A percentile compares a stretch with the other conserved stretches of the same genome.
phyloP scores from a whole-genome alignment of 805 yeast species.

The Saccharomycopsis capsularis region DNA sequence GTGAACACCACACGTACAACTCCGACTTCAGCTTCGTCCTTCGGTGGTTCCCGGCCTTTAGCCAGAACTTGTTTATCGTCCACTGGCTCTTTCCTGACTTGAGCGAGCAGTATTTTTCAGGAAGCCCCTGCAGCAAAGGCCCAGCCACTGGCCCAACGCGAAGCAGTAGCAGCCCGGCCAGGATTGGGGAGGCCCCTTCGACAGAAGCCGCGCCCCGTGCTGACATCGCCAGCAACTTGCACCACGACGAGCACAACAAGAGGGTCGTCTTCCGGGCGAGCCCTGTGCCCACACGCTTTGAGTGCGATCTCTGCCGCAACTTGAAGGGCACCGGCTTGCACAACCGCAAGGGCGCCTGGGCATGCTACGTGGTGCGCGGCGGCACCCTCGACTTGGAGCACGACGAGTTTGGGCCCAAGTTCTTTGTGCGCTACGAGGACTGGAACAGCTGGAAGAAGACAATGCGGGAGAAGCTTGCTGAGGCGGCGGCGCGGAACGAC shows the following conservation, averaged over 20 bases:
- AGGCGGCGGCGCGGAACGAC: conserved; percentile 35
- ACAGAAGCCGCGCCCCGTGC: conserved; percentile 8
- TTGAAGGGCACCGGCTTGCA: conserved; percentile 12
- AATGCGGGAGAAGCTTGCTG: conserved; percentile 56
- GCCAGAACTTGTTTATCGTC: conserved; percentile 11
- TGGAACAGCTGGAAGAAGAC: conserved; percentile 67
- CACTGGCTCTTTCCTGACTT: conserved; percentile 14
- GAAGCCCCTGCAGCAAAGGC: no score
- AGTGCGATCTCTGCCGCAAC: conserved; percentile 8
- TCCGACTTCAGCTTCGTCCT: conserved; percentile 13
- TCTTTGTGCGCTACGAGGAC: conserved; percentile 33
- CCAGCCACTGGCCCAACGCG: neutral
- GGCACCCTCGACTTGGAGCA: conserved; percentile 12
- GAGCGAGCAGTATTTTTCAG: neutral
- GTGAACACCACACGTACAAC: conserved; percentile 16
- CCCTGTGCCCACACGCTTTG: conserved; percentile 17
- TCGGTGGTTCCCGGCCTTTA: conserved; percentile 16
- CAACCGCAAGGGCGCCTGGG: conserved; percentile 14
- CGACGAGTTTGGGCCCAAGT: conserved; percentile 14
- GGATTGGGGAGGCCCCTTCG: neutral
- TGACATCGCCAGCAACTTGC: conserved; percentile 4
- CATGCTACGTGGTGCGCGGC: conserved; percentile 8
- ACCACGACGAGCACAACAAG: conserved; percentile 10
- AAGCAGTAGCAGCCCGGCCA: neutral
- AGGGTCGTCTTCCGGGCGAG: conserved; percentile 11